Evolutionary conservation across 2,329 filamentous ascomycete genomes (phyloP).

Genomic region (Colletotrichum zoysiae): DNA sequence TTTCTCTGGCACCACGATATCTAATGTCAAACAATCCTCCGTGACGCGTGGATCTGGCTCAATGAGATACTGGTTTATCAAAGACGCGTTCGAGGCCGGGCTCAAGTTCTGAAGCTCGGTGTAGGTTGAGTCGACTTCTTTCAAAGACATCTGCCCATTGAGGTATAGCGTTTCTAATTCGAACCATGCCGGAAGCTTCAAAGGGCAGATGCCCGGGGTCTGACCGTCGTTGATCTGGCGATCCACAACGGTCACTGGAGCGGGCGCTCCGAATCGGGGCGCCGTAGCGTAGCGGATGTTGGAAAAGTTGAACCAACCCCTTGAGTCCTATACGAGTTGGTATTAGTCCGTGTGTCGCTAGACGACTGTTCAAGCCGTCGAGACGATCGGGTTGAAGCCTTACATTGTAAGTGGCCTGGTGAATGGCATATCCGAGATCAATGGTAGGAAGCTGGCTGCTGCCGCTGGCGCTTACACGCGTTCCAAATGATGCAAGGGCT

Average conservation of each 20-base stretch:
- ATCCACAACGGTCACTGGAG: constrained; percentile 50
- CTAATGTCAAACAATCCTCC: constrained; percentile 58
- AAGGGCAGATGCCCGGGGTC: not conserved
- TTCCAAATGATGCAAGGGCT: not conserved
- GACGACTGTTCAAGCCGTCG: accelerated
- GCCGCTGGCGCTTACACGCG: not conserved
- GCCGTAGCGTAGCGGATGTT: constrained; percentile 76
- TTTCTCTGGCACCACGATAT: constrained; percentile 54
- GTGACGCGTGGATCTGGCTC: constrained; percentile 2
- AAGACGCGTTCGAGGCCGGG: not conserved
- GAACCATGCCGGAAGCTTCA: not conserved
- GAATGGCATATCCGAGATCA: constrained; percentile 6
- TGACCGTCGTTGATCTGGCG: constrained; percentile 48
- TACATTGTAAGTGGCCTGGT: not conserved
- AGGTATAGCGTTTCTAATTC: not conserved
- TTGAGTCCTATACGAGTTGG: not conserved
- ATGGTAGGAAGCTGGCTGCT: not conserved
- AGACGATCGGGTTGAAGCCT: not conserved
- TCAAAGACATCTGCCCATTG: not conserved
- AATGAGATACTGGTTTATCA: not conserved
- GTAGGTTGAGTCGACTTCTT: not conserved
- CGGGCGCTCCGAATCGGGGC: constrained; percentile 76
- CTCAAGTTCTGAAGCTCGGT: not conserved
- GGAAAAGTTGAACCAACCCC: constrained; percentile 44
- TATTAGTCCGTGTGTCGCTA: not conserved